Conservation (phyloP, 2,329 filamentous ascomycete species). For the Emergomyces pasteurianus region DNA sequence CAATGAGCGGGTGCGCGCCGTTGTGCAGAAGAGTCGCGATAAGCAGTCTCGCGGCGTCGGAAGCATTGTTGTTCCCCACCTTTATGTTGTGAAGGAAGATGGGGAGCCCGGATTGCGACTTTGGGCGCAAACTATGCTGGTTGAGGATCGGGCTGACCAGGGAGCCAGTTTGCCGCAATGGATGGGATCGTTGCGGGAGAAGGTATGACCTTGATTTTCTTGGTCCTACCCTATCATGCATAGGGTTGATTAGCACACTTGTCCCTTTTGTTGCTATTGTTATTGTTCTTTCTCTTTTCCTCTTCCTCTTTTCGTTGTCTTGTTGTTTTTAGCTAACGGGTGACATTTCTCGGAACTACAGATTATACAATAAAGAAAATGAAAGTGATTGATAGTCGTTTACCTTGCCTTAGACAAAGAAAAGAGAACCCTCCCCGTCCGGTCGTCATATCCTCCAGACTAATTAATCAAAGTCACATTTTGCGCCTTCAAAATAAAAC, state of each 20-base stretch:
- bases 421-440: background rate
- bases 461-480: background rate
- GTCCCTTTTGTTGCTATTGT: background rate
- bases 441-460: background rate
- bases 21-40: conserved; percentile 85
- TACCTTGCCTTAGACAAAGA: background rate
- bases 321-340: background rate
- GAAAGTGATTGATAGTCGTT: background rate
- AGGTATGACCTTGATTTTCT: conserved; percentile 48
- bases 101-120: conserved; percentile 89
- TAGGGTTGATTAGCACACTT: background rate
- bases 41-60: conserved; percentile 78
- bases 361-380: conserved; percentile 11
- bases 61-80: conserved; percentile 80
- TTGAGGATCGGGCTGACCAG: conserved; percentile 92
- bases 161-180: conserved; percentile 87
- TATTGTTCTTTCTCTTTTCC: background rate
- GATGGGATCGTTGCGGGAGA: conserved; percentile 84
- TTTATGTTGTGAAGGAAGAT: conserved; percentile 90
- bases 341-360: conserved; percentile 2
- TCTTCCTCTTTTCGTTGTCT: background rate
- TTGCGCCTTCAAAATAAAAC: background rate
- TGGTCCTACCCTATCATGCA: background rate
- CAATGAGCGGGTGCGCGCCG: conserved; percentile 82
- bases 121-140: conserved; percentile 91